Evolutionary conservation across 2,329 filamentous ascomycete species (phyloP), one percentile per base, ranked within the genome.

Genomic region (Fusarium sp.): DNA sequence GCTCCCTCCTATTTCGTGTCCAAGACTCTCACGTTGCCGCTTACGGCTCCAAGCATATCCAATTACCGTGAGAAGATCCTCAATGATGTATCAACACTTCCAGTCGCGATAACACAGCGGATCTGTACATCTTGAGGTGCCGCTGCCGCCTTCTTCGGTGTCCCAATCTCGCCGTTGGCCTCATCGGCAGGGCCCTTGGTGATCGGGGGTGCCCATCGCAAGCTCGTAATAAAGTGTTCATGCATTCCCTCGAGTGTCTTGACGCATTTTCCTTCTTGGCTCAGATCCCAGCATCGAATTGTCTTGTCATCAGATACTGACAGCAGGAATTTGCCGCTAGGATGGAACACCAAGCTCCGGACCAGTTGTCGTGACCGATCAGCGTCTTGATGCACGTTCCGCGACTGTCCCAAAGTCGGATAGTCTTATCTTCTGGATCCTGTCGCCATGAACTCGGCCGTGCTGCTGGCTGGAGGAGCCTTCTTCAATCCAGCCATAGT

Each of bases 281-380:
- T 89, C 30, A 98, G 86, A 84, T 98, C 96, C 96, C 96, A 98
- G 85, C 95, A 98, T 65, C 95, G 89, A 69, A 98, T 88, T 6
- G 94, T 95, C 85, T 97, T 97, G 85, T 98, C 96, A 81, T 98
- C 96, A 18, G 93, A 90, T 23, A 93, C 94, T 8, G 93, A 95
- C 7, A 98, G 85, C 2, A 98, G 88, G 79, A 97, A 98, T 83
- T 96, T 97, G 50, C 96, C 96, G 10, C 94, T 94, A 0, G 96
- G 96, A 79, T 98, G 96, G 82, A 98, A 98, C 11, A 95, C 91
- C 7, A 98, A 84, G 1, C 90, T 93, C 35, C 95, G 91, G 10
- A 98, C 91, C 96, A 98, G 81, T 98, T 98, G 82, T 98, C 95
- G 81, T 98, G 96, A 2, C 96, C 96, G 1, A 91, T 85, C 2